phyloP scores from a whole-genome alignment of 495 filamentous ascomycete genomes.

The Beverwykella pulmonaria region DNA sequence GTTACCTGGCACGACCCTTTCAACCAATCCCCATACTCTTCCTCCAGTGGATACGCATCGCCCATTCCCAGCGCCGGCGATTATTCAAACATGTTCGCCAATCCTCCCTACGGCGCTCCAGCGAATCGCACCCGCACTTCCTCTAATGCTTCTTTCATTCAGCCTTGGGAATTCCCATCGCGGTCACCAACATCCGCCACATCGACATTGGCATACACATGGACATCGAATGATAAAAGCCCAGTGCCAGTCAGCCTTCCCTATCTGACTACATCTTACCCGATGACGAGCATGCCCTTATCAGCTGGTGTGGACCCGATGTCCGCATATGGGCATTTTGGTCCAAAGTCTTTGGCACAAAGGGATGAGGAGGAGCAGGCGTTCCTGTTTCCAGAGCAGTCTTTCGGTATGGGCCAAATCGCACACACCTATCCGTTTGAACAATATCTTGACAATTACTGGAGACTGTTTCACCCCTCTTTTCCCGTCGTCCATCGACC shows the following conservation, averaged over 20 bases:
- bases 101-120: slow-evolving; percentile 22
- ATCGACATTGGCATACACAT: slow-evolving; percentile 35
- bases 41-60: slow-evolving; percentile 39
- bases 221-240: slow-evolving; percentile 34
- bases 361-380: slow-evolving; percentile 37
- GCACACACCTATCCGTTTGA: slow-evolving; percentile 33
- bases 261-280: slow-evolving; percentile 25
- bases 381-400: slow-evolving; percentile 37
- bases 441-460: slow-evolving; percentile 50
- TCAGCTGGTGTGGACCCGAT: slow-evolving; percentile 25
- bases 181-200: slow-evolving; percentile 37
- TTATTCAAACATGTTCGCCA: slow-evolving; percentile 33
- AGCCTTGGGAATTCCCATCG: slow-evolving; percentile 35
- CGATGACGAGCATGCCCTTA: slow-evolving; percentile 19
- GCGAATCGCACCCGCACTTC: slow-evolving; percentile 36
- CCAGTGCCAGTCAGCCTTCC: slow-evolving; percentile 9
- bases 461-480: slow-evolving; percentile 49
- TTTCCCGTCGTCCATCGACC: slow-evolving; percentile 50
- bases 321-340: slow-evolving; percentile 25
- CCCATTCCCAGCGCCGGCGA: slow-evolving; percentile 30
- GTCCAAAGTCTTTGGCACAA: slow-evolving; percentile 31
- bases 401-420: slow-evolving; percentile 36
- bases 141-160: slow-evolving; percentile 39
- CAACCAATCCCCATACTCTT: slow-evolving; percentile 37
- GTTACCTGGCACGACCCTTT: slow-evolving; percentile 26